These are phyloP conservation scores for Phytophthora tentaculata DNA, from an alignment of 352 stramenopile genomes.

Conservation along the genomic window DNA sequence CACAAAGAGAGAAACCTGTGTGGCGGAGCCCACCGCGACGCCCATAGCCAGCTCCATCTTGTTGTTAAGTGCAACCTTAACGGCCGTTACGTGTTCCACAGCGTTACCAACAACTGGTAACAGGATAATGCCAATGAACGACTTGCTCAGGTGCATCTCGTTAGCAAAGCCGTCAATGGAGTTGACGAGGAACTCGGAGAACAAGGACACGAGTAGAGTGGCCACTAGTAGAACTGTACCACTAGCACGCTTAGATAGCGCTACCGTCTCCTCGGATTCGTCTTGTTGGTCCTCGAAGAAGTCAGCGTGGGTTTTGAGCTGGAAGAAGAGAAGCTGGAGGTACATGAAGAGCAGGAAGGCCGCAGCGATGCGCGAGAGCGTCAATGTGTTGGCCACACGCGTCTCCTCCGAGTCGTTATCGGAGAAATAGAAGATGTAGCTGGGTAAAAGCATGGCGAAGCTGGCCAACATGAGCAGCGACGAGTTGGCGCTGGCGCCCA, in stretches of 20 bases:
- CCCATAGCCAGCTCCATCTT: slow-evolving; percentile 99
- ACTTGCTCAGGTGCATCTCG: slow-evolving; percentile 78
- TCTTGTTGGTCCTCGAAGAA: slow-evolving; percentile 84
- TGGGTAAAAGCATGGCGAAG: slow-evolving; percentile 94
- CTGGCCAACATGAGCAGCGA: slow-evolving; percentile 94
- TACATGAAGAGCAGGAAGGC: slow-evolving; percentile 93
- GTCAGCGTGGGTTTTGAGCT: slow-evolving; percentile 94
- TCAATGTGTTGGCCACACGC: slow-evolving; percentile 69
- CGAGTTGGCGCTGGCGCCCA: slow-evolving; percentile 93
- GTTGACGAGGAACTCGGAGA: slow-evolving; percentile 93
- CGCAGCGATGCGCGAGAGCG: slow-evolving; percentile 80
- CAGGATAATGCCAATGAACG: slow-evolving; percentile 95
- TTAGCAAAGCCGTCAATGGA: slow-evolving; percentile 84
- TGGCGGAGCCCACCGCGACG: slow-evolving; percentile 97
- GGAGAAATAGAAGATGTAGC: slow-evolving; percentile 91
- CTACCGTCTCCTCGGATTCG: slow-evolving; percentile 72
- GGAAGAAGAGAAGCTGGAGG: slow-evolving; percentile 95
- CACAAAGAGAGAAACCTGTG: slow-evolving; percentile 98
- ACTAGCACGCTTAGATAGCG: slow-evolving; percentile 82
- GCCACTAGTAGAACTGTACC: slow-evolving; percentile 81
- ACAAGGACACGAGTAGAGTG: slow-evolving; percentile 92
- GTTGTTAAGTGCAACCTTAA: slow-evolving; percentile 97
- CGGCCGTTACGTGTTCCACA: slow-evolving; percentile 97
- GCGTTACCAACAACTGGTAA: slow-evolving; percentile 98
- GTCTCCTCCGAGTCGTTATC: slow-evolving; percentile 77